Percentiles rank a stretch among this genome's conserved stretches.
Evolutionary conservation across 78 protist genomes (phyloP).

Genomic region (Protostelium mycophagum): DNA sequence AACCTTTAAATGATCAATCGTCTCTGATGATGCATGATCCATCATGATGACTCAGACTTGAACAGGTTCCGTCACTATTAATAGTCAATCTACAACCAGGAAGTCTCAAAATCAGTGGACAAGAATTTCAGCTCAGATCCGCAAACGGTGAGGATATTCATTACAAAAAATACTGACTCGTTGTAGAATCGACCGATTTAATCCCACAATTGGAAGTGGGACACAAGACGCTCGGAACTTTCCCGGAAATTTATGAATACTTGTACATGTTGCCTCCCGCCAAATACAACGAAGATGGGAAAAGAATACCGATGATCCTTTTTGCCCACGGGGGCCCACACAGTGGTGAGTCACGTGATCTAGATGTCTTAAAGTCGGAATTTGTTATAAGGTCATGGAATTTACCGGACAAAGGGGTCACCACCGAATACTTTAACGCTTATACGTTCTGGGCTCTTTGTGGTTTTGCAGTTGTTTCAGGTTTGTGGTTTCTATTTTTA

Average conservation of each 20-base stretch:
- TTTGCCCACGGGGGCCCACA: not conserved
- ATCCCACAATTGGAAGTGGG: too few species aligned
- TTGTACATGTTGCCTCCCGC: not conserved
- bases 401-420: not conserved
- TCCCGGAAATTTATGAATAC: not conserved
- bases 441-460: not conserved
- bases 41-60: too few species aligned
- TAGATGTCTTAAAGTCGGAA: not conserved
- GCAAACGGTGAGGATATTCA: too few species aligned
- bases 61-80: too few species aligned
- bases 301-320: not conserved
- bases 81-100: too few species aligned
- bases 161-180: too few species aligned
- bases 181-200: too few species aligned
- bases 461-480: not conserved
- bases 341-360: not conserved
- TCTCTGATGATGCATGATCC: too few species aligned
- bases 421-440: not conserved
- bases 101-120: too few species aligned
- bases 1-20: too few species aligned
- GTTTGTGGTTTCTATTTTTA: not conserved
- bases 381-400: too few species aligned
- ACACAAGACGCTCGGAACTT: not conserved
- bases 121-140: too few species aligned
- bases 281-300: not conserved